phyloP scores from a whole-genome alignment of 179 eudicot genomes.

The Nepenthes alata region DNA sequence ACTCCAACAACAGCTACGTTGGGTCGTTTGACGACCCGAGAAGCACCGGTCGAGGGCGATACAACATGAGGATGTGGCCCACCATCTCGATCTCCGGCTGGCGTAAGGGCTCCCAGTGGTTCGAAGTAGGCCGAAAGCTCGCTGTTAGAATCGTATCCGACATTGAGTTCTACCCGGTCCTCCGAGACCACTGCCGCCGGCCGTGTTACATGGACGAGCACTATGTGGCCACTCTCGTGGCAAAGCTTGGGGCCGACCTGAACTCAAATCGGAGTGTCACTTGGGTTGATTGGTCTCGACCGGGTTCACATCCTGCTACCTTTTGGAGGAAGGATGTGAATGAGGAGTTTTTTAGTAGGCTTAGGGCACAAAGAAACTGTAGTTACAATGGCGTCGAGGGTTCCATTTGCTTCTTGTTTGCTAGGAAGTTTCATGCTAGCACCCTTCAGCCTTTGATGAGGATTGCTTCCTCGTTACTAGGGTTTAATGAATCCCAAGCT shows the following conservation, averaged over 20 bases:
- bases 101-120: constrained; percentile 66
- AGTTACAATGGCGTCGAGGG: constrained; percentile 20
- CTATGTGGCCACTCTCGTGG: constrained; percentile 52
- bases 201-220: constrained; percentile 89
- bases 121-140: constrained; percentile 30
- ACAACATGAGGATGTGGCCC: constrained; percentile 44
- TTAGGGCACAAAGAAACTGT: constrained; percentile 39
- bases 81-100: constrained; percentile 31
- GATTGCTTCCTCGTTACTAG: constrained; percentile 40
- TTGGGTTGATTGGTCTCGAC: constrained; percentile 75
- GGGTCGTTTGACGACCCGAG: constrained; percentile 51
- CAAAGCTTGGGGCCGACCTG: constrained; percentile 23
- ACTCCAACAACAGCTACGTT: constrained; percentile 37
- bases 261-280: constrained; percentile 58
- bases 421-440: constrained; percentile 64
- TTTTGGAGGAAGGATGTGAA: constrained; percentile 37
- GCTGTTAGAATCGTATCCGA: constrained; percentile 39
- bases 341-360: constrained; percentile 22
- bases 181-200: constrained; percentile 43
- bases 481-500: constrained; percentile 1
- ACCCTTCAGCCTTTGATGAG: constrained; percentile 50
- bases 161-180: constrained; percentile 19
- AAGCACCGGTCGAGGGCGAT: constrained; percentile 31
- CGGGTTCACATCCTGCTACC: constrained; percentile 52
- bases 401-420: constrained; percentile 58